Evolutionary conservation across 192 early-diverging fungal genomes (phyloP), one percentile per base, ranked within the genome.

Genomic region (Mortierella alpina): DNA sequence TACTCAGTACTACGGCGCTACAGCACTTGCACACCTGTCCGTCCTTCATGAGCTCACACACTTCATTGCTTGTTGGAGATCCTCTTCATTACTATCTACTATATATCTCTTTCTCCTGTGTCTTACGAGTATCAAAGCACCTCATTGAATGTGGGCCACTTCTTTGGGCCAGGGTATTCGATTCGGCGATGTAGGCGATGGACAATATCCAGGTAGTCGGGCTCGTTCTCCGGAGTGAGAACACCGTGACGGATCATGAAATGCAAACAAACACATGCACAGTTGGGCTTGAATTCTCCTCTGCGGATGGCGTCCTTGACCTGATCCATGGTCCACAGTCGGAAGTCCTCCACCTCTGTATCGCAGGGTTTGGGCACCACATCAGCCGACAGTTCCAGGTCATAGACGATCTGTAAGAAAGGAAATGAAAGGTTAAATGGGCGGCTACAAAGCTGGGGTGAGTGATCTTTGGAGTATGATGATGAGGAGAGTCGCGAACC

Each of bases 221-320:
- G 91, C 66, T 97, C 97, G 49, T 93, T 94, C 50, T 92, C 91
- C 0, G 94, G 85, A 4, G 87, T 92, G 45, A 99, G 51, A 31
- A 86, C 70, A 3, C 89, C 94, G 48, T 90, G 90, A 1, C 96
- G 86, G 49, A 98, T 87, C 83, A 99, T 71, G 78, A 96, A 99
- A 69, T 99, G 96, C 6, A 99, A 69, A 17, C 89, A 83, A 46
- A 89, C 90, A 45, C 96, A 65, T 0, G 90, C 95, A 58, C 95
- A 92, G 82, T 97, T 96, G 2, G 94, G 94, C 82, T 94, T 96
- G 84, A 97, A 98, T 72, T 85, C 86, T 53, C 82, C 86, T 15
- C 45, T 61, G 7, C 86, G 72, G 48, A 68, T 74, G 0, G 67
- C 48, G 13, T 63, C 65, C 42, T 67, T n/a, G 59, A 95, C 87